Evolutionary conservation across 192 early-diverging fungal genomes (phyloP).

Genomic region (Kickxella alabastrina): DNA sequence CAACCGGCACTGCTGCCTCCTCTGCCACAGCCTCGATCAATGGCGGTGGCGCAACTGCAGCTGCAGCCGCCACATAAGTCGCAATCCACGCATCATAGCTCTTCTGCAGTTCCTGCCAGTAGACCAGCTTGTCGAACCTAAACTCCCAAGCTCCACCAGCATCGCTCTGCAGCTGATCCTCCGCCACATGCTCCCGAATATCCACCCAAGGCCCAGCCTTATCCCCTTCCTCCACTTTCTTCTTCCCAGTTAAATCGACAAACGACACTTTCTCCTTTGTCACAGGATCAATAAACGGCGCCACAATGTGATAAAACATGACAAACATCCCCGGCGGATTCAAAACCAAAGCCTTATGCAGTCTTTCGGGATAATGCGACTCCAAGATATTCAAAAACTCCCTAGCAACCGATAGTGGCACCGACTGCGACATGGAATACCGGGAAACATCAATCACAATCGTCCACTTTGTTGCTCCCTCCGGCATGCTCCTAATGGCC

Average conservation of each 20-base stretch:
- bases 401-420: constrained; percentile 64
- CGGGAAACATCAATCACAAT: constrained; percentile 81
- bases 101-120: constrained; percentile 58
- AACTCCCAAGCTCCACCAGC: constrained; percentile 70
- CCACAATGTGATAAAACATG: constrained; percentile 75
- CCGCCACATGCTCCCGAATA: constrained; percentile 19
- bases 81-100: constrained; percentile 10
- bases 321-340: constrained; percentile 82
- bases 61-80: too few relatives aligned
- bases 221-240: constrained; percentile 8
- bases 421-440: constrained; percentile 58
- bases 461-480: constrained; percentile 64
- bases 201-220: constrained; percentile 38
- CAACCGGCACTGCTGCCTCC: too few relatives aligned
- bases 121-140: constrained; percentile 60
- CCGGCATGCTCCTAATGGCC: constrained; percentile 63
- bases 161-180: constrained; percentile 53
- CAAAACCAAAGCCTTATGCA: constrained; percentile 63
- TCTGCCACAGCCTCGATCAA: too few relatives aligned
- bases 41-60: too few relatives aligned
- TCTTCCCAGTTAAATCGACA: constrained; percentile 58
- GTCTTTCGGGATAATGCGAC: constrained; percentile 84
- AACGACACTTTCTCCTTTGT: constrained; percentile 84
- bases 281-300: constrained; percentile 86
- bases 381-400: constrained; percentile 76